A percentile compares a stretch with the other conserved stretches of the same genome.
Evolutionary conservation across 225 moss, liverwort and hornwort species (phyloP).

Genomic region (Lunularia cruciata): DNA sequence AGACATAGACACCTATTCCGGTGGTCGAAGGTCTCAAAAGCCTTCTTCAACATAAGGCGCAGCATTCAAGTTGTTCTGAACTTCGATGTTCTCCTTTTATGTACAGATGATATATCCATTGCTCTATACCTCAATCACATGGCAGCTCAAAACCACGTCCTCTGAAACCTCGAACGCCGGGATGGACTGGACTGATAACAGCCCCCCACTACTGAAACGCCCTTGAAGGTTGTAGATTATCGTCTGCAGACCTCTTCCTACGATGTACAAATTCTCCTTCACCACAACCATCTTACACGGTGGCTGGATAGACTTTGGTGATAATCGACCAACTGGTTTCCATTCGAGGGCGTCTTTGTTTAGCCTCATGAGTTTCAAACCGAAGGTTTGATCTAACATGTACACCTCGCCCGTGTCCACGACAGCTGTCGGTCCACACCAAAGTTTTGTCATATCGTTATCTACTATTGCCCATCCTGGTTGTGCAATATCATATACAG

Average conservation of each 20-base stretch:
- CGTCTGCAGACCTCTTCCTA: conserved; percentile 56
- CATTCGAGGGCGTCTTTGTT: conserved; percentile 42
- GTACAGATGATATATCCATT: neutral
- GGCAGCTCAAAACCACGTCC: conserved; percentile 49
- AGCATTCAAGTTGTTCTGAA: too few relatives aligned
- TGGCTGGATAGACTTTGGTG: conserved; percentile 35
- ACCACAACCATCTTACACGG: conserved; percentile 49
- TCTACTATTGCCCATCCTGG: conserved; percentile 51
- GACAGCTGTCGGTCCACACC: conserved; percentile 58
- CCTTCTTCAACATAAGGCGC: too few relatives aligned
- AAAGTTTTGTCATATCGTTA: conserved; percentile 54
- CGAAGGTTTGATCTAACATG: conserved; percentile 60
- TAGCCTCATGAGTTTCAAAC: conserved; percentile 55
- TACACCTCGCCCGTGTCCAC: conserved; percentile 44
- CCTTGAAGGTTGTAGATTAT: conserved; percentile 45
- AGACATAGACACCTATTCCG: too few relatives aligned
- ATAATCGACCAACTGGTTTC: conserved; percentile 49
- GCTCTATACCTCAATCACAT: conserved; percentile 51
- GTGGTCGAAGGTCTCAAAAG: too few relatives aligned
- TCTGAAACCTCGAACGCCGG: conserved; percentile 36
- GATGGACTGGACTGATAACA: conserved; percentile 50
- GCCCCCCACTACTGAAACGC: conserved; percentile 25
- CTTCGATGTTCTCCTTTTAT: too few relatives aligned
- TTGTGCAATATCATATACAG: conserved; percentile 45
- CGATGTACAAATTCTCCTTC: conserved; percentile 48